These are phyloP conservation scores for Pyricularia sp. DNA, from an alignment of 2,329 filamentous ascomycete species.

Conservation along the genomic window DNA sequence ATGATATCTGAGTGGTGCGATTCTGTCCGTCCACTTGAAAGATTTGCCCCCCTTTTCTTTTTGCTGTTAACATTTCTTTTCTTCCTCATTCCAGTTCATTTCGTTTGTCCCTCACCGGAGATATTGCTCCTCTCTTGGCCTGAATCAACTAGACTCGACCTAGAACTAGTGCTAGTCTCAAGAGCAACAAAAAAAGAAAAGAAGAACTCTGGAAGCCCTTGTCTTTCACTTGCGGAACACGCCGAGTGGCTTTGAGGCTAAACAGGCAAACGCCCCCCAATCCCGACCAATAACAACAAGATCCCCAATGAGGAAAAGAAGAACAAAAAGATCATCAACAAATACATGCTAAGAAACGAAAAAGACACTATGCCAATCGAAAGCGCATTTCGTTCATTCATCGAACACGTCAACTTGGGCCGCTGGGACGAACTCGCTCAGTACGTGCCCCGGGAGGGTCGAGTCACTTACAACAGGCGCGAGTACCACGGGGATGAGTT, in stretches of 20 bases:
- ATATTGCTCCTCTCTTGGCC: background rate
- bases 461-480: conserved; percentile 2
- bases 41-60: background rate
- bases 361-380: background rate
- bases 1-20: background rate
- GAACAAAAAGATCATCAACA: background rate
- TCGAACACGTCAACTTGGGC: conserved; percentile 3
- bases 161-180: too few species aligned
- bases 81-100: background rate
- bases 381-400: background rate
- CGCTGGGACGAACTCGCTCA: conserved; percentile 2
- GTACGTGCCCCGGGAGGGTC: background rate
- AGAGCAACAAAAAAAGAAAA: too few species aligned
- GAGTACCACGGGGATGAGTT: background rate
- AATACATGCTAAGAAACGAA: background rate
- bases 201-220: too few species aligned
- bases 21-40: background rate
- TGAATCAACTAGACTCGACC: too few species aligned
- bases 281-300: background rate
- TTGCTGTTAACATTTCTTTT: background rate
- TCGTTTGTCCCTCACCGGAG: background rate
- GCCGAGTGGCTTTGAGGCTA: background rate
- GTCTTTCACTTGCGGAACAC: background rate
- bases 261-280: background rate
- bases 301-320: background rate